phyloP scores from a whole-genome alignment of 345 rosid species.

The Eucalyptus fibrosa region DNA sequence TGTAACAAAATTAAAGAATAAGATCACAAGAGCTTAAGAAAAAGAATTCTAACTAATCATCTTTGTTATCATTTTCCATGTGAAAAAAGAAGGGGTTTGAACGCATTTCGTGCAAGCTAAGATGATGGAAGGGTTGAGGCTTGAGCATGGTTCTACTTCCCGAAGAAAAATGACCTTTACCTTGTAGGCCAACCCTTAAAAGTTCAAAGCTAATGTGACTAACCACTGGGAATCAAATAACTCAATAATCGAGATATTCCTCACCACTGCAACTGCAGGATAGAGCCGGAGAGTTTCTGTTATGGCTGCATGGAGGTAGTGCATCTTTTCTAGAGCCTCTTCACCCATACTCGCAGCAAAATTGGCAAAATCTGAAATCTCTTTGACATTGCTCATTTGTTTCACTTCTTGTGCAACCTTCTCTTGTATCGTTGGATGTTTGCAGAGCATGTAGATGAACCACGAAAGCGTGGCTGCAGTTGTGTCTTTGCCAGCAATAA shows the following conservation, averaged over 20 bases:
- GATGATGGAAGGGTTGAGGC: neutral
- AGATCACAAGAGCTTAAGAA: neutral
- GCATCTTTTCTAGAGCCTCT: constrained; percentile 34
- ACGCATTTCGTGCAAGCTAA: neutral
- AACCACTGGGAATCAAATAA: neutral
- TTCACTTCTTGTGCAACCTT: constrained; percentile 30
- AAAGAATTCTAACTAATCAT: neutral
- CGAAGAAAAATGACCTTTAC: neutral
- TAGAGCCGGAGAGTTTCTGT: constrained; percentile 49
- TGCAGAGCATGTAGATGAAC: constrained; percentile 44
- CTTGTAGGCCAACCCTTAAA: neutral
- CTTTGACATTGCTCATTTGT: neutral
- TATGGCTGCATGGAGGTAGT: constrained; percentile 45
- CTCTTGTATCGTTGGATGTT: constrained; percentile 30
- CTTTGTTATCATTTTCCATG: neutral
- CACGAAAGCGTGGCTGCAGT: constrained; percentile 47
- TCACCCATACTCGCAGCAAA: constrained; percentile 19
- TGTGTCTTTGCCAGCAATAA: constrained; percentile 62
- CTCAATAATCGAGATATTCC: neutral
- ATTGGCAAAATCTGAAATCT: neutral
- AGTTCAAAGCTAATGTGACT: neutral
- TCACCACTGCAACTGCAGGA: constrained; percentile 55
- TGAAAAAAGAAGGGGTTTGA: neutral
- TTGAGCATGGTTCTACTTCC: neutral
- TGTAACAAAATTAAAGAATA: neutral